These are phyloP conservation scores for Diaporthe sp. DNA, from an alignment of 2,329 filamentous ascomycete species.

Conservation along the genomic window DNA sequence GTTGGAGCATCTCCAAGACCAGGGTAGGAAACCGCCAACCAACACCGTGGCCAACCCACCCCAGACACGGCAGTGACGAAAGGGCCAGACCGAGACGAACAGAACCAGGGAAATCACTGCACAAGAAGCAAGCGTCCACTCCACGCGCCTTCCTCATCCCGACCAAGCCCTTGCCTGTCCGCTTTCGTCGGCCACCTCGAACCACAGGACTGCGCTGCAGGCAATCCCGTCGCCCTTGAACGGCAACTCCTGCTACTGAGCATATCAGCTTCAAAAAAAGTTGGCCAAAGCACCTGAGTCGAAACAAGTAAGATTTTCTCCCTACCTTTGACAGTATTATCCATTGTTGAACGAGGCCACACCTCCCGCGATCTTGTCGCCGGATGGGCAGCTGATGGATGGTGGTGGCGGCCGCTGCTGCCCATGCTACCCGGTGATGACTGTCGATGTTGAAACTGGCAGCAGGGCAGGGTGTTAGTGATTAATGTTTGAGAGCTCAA, in stretches of 20 bases:
- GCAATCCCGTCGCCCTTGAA: background rate
- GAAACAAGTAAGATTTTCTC: constrained; percentile 11
- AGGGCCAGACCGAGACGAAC: constrained; percentile 18
- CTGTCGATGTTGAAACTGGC: constrained; percentile 5
- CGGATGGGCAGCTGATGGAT: background rate
- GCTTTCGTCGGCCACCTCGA: background rate
- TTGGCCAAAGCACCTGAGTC: background rate
- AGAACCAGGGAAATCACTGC: constrained; percentile 2
- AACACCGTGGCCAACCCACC: constrained; percentile 1
- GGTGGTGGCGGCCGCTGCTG: constrained; percentile 4
- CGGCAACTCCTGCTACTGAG: background rate
- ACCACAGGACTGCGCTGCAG: background rate
- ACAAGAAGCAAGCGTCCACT: background rate
- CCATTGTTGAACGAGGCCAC: background rate
- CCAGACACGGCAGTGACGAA: constrained; percentile 28
- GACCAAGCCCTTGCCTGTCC: background rate
- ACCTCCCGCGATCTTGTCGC: background rate
- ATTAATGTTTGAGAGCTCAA: constrained; percentile 4
- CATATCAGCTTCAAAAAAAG: constrained; percentile 1
- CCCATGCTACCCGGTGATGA: constrained; percentile 2
- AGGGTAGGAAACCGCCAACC: constrained; percentile 32
- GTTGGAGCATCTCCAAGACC: constrained; percentile 7
- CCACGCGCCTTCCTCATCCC: background rate
- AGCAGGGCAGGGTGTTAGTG: background rate
- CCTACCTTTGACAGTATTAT: background rate